phyloP scores from a whole-genome alignment of 169 alveolate genomes.

The Sarcocystis neurona region DNA sequence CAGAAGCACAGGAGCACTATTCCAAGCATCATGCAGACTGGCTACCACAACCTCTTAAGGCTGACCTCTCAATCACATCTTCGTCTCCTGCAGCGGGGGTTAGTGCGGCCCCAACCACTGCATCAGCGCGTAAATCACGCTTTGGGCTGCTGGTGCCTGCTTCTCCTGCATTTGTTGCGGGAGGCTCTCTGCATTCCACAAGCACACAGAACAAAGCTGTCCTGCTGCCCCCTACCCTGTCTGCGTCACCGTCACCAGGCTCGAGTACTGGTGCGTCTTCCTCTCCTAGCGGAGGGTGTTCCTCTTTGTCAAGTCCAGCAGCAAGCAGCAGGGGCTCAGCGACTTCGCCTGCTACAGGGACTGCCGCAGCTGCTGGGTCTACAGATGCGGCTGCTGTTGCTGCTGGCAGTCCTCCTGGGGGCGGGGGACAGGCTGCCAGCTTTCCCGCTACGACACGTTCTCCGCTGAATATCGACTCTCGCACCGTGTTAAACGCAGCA shows the following conservation, averaged over 20 bases:
- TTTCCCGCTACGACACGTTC: not conserved
- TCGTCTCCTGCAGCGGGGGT: not conserved
- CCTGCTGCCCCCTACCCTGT: conserved; percentile 32
- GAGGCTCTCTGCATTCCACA: conserved; percentile 56
- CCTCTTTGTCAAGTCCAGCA: no score
- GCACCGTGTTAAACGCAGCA: no score
- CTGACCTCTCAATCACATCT: not conserved
- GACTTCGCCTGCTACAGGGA: not conserved
- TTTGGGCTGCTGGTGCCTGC: conserved; percentile 17
- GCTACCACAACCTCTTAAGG: not conserved
- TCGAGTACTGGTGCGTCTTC: not conserved
- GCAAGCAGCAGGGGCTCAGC: no score
- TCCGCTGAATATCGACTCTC: not conserved
- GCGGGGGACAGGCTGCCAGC: not conserved
- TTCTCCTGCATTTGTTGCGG: conserved; percentile 37
- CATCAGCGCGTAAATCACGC: not conserved
- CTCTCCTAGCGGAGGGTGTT: no score
- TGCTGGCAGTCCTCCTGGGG: not conserved
- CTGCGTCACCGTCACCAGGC: not conserved
- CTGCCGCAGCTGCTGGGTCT: conserved; percentile 4
- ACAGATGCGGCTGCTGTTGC: not conserved
- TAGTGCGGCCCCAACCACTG: not conserved
- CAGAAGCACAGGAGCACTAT: conserved; percentile 28
- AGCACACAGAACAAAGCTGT: conserved; percentile 54
- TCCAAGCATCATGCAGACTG: conserved; percentile 17